phyloP scores from a whole-genome alignment of 352 stramenopile species.

The Halophytophthora batemanensis region DNA sequence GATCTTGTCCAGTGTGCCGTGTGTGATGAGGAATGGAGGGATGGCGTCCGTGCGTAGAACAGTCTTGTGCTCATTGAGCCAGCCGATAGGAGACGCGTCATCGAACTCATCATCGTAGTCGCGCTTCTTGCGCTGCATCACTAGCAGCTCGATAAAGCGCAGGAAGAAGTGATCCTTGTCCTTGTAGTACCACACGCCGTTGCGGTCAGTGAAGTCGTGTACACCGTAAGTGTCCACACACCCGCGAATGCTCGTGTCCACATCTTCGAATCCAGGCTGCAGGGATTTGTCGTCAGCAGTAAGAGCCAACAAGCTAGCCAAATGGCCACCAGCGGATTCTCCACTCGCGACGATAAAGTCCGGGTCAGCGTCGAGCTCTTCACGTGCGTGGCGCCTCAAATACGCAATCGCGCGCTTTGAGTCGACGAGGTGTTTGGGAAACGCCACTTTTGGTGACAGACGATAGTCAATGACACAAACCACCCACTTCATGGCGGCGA shows the following conservation, averaged over 20 bases:
- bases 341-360: conserved; percentile 70
- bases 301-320: conserved; percentile 66
- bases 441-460: conserved; percentile 59
- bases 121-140: conserved; percentile 66
- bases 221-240: conserved; percentile 77
- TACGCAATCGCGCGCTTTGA: conserved; percentile 69
- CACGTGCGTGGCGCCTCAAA: conserved; percentile 39
- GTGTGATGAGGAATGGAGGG: conserved; percentile 74
- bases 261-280: conserved; percentile 72
- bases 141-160: conserved; percentile 60
- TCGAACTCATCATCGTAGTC: conserved; percentile 46
- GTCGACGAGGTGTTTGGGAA: conserved; percentile 69
- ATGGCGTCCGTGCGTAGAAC: conserved; percentile 27
- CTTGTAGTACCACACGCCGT: conserved; percentile 57
- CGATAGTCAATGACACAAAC: conserved; percentile 79
- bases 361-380: conserved; percentile 48
- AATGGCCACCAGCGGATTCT: conserved; percentile 68
- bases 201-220: conserved; percentile 72
- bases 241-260: conserved; percentile 69
- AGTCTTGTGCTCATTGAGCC: conserved; percentile 39
- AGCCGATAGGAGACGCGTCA: conserved; percentile 53
- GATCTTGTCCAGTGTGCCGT: conserved; percentile 67
- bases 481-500: conserved; percentile 54
- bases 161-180: conserved; percentile 60
- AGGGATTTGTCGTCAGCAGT: conserved; percentile 60